Percentiles rank a stretch among this genome's conserved stretches.
These are phyloP conservation scores for Bjerkandera adusta DNA, from an alignment of 1,284 basidiomycete species.

Conservation along the genomic window DNA sequence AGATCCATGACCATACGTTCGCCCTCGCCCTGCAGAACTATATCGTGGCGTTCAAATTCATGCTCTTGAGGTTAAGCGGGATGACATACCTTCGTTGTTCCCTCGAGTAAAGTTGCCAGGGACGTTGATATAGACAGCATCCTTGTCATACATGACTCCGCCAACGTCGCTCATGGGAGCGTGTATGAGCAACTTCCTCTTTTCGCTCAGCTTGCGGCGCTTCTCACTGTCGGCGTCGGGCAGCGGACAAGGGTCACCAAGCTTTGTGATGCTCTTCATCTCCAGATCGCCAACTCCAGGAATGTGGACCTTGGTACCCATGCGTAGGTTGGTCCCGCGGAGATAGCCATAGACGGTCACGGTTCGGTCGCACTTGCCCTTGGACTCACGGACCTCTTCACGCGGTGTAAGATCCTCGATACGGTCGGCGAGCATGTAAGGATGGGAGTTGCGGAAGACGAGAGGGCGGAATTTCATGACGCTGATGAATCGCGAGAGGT, in stretches of 20 bases:
- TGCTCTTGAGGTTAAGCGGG: conserved; percentile 2
- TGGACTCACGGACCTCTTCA: conserved; percentile 73
- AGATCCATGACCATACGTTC: conserved; percentile 97
- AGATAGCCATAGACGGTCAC: conserved; percentile 96
- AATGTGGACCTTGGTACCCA: conserved; percentile 87
- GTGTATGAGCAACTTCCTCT: conserved; percentile 90
- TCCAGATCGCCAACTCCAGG: conserved; percentile 91
- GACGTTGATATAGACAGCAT: conserved; percentile 97
- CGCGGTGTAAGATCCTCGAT: conserved; percentile 93
- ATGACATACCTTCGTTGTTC: conserved; percentile 51
- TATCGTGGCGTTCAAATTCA: conserved; percentile 14
- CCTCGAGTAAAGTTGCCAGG: conserved; percentile 89
- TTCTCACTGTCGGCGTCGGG: conserved; percentile 94
- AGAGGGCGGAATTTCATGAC: conserved; percentile 99
- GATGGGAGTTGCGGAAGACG: conserved; percentile 93
- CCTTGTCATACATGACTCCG: conserved; percentile 97
- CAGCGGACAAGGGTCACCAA: conserved; percentile 93
- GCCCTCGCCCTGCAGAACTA: conserved; percentile 84
- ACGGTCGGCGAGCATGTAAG: conserved; percentile 95
- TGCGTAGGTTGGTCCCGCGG: conserved; percentile 85
- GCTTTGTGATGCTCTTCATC: conserved; percentile 70
- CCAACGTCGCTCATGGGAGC: conserved; percentile 99
- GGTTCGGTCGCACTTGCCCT: conserved; percentile 88
- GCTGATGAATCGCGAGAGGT: conserved; percentile 93
- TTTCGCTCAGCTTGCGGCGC: conserved; percentile 90